Percentiles rank a stretch among this genome's conserved stretches.
These are phyloP conservation scores for Leavenworthia alabamica DNA, from an alignment of 345 rosid species.

Conservation along the genomic window DNA sequence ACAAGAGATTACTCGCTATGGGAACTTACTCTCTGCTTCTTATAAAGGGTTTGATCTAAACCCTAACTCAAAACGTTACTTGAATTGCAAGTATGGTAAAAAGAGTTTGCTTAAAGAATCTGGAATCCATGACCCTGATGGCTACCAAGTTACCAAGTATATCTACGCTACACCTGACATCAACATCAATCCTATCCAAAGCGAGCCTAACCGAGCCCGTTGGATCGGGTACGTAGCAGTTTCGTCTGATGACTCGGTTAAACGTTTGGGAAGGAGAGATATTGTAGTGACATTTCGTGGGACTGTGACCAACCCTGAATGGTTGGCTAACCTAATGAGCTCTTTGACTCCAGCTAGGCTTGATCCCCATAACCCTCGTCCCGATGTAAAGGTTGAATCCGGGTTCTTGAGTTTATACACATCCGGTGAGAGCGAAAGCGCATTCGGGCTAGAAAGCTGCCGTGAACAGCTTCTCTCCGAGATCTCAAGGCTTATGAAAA, in stretches of 20 bases:
- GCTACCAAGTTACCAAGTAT: constrained; percentile 66
- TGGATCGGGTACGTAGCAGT: constrained; percentile 82
- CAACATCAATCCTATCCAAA: constrained; percentile 44
- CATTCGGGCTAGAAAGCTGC: constrained; percentile 69
- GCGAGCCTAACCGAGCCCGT: constrained; percentile 38
- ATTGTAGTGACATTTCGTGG: constrained; percentile 67
- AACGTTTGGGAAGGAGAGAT: constrained; percentile 69
- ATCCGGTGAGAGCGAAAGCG: constrained; percentile 49
- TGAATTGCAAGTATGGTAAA: constrained; percentile 71
- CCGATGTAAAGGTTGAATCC: constrained; percentile 67
- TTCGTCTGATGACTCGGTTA: constrained; percentile 39
- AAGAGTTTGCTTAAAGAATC: constrained; percentile 40
- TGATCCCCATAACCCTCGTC: constrained; percentile 52
- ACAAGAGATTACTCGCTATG: constrained; percentile 70
- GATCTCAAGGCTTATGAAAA: constrained; percentile 48
- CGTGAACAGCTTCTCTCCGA: constrained; percentile 76
- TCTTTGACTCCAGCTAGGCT: constrained; percentile 60
- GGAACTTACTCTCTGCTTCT: constrained; percentile 54
- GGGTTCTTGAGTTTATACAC: constrained; percentile 83
- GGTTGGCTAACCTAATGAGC: constrained; percentile 76
- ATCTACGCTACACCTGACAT: constrained; percentile 80
- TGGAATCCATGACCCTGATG: constrained; percentile 44
- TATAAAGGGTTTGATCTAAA: constrained; percentile 71
- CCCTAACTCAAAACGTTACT: constrained; percentile 57
- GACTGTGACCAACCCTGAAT: constrained; percentile 64